Evolutionary conservation across 1,284 basidiomycete species (phyloP), one percentile per base, ranked within the genome.

Genomic region (Sporisorium graminicola): DNA sequence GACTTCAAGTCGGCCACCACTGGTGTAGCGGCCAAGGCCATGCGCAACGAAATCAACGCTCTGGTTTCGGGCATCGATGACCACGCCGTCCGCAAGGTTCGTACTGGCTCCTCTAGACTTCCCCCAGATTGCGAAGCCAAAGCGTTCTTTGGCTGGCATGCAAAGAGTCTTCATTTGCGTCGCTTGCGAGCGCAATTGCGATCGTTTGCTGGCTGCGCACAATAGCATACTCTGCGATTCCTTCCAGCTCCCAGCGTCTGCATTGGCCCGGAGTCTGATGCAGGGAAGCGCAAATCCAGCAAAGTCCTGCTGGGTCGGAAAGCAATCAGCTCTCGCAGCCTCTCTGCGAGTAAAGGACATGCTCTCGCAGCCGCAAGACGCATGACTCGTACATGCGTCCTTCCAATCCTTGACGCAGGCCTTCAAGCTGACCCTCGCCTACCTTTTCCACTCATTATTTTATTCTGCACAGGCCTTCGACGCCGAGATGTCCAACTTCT

Each of bases 1-100:
- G 87, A 97, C 89, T 97, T 97, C 91, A 96, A 97, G 90, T 96
- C 94, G 44, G 96, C 96, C 78, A 97, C 95, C 64, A 98, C 96
- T 53, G 96, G 96, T 81, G 93, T 99, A 82, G 93, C 95, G 43
- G 94, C 95, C 81, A 98, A 98, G 89, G 90, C 95, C 67, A 98
- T 98, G 97, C 92, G 94, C 88, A 98, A 98, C 86, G 96, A 99
- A 89, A 92, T 99, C 88, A 93, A 93, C 87, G 91, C 91, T 85
- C 92, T 99, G 89, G 94, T 98, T 84, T 88, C 77, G n/a, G 81
- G 76, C 31, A 80, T 85, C 65, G 78, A 85, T 75, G 93, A 98
- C 83, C 89, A 90, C 44, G 87, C 66, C 14, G 82, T 79, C 9
- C 77, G 80, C 64, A 94, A 93, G 91, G 95, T 94, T 72, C 74